These are phyloP conservation scores for Galerina marginata DNA, from an alignment of 768 basidiomycete genomes.

Conservation along the genomic window DNA sequence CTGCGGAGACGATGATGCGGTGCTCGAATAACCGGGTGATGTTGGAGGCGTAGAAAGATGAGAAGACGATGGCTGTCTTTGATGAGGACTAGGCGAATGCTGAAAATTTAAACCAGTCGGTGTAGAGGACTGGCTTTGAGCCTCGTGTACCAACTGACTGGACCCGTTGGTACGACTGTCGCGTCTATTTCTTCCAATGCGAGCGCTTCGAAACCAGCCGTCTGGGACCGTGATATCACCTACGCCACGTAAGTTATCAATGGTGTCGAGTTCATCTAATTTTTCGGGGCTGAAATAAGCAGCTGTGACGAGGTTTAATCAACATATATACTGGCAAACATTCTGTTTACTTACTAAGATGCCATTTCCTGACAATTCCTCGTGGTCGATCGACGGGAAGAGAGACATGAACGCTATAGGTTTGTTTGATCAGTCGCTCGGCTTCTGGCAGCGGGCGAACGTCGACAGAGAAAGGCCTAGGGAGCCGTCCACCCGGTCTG, in stretches of 20 bases:
- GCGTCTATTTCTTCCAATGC: conserved; percentile 65
- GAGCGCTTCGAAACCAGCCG: conserved; percentile 80
- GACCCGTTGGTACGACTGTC: conserved; percentile 49
- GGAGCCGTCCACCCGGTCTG: conserved; percentile 30
- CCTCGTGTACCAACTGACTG: conserved; percentile 36
- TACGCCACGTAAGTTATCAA: conserved; percentile 71
- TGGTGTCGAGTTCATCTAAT: conserved; percentile 71
- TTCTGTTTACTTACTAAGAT: conserved; percentile 64
- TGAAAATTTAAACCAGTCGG: conserved; percentile 27
- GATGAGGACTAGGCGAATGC: conserved; percentile 25
- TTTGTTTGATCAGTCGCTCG: conserved; percentile 80
- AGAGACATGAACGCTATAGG: conserved; percentile 80
- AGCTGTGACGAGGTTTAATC: conserved; percentile 46
- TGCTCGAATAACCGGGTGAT: conserved; percentile 40
- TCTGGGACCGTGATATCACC: conserved; percentile 73
- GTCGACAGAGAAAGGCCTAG: conserved; percentile 38
- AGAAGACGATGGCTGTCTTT: conserved; percentile 26
- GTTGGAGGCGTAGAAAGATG: conserved; percentile 33
- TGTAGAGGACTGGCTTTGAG: conserved; percentile 28
- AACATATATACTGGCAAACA: neutral
- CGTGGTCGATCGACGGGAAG: conserved; percentile 57
- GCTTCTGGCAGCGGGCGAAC: conserved; percentile 51
- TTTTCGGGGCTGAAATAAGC: conserved; percentile 86
- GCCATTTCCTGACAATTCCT: conserved; percentile 75
- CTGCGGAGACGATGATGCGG: conserved; percentile 46